These are phyloP conservation scores for Fraxinus nigra DNA, from an alignment of 305 asterid species.

Conservation along the genomic window DNA sequence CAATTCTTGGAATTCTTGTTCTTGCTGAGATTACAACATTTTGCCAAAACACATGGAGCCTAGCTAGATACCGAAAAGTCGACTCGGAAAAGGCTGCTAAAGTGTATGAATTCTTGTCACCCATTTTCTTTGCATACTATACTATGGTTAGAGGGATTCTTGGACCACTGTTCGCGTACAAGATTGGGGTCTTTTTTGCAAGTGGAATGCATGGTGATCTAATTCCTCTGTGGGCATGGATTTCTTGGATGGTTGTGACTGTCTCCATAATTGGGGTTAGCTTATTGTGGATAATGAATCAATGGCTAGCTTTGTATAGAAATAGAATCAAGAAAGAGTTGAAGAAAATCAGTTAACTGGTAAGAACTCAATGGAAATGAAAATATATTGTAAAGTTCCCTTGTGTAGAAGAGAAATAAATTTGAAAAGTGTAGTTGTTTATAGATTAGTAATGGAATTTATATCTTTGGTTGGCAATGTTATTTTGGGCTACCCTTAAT, in stretches of 20 bases:
- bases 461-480: neutral
- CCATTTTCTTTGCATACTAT: conserved; percentile 50
- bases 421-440: neutral
- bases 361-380: neutral
- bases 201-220: conserved; percentile 33
- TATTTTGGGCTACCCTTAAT: neutral
- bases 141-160: conserved; percentile 64
- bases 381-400: neutral
- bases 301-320: conserved; percentile 50
- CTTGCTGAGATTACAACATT: conserved; percentile 68
- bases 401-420: neutral
- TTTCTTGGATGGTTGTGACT: conserved; percentile 72
- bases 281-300: conserved; percentile 63
- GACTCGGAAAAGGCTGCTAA: conserved; percentile 45
- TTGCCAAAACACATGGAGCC: conserved; percentile 75
- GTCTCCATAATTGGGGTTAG: conserved; percentile 52
- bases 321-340: conserved; percentile 32
- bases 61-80: conserved; percentile 43
- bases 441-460: neutral
- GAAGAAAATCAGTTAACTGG: conserved; percentile 38
- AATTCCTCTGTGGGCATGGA: conserved; percentile 66
- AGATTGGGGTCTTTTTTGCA: conserved; percentile 36
- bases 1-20: conserved; percentile 49
- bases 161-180: conserved; percentile 52
- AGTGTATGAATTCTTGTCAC: conserved; percentile 52